Base-by-base conservation (phyloP, 768 basidiomycete genomes). In the Leucosporidium creatinivorum region DNA sequence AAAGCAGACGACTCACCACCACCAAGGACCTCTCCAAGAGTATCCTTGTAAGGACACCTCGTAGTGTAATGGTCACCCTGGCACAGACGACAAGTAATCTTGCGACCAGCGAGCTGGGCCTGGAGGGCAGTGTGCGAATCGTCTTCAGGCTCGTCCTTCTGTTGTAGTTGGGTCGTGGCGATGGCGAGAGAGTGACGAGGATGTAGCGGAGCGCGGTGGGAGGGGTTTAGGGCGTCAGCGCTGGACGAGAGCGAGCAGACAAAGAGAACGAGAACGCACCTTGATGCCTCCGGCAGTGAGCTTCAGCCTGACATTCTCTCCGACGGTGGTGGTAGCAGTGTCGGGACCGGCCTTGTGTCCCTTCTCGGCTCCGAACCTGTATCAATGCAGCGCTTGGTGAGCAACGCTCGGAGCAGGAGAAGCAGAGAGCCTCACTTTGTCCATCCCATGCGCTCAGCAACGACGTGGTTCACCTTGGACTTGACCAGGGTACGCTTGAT, bases 61-160 rank as follows among this genome's bases (percentile, higher is more conserved):
- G 93, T 89, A 19, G 96, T 99, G 79, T 93, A 98, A 81, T 98
- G 96, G 71, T 89, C 89, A 61, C 94, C 96, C 77, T 94, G 91
- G 81, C 96, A 98, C 63, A 96, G 81, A 71, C 96, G 84, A 83
- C 96, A 99, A 54, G 83, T 79, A 70, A 99, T 89, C 77, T 92
- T 92, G 76, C 91, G 91, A 61, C 69, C 71, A 44, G 68, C 72
- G 1, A 89, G 84, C 65, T 78, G 74, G 30, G 74, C 67, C 72
- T 91, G 91, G 72, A 86, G 49, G 21, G 70, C 72, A 59, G 72
- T 73, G 44, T 73, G 69, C 58, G 69, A 58, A 52, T 72, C 73
- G 62, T 73, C 69, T 62, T 73, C 74, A 44, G 66, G 58, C 66
- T 73, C 65, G 62, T 69, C 72, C 31, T 62, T 23, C 55, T 74